phyloP scores from a whole-genome alignment of 2,329 filamentous ascomycete genomes.

The Stachybotrys echinatus region DNA sequence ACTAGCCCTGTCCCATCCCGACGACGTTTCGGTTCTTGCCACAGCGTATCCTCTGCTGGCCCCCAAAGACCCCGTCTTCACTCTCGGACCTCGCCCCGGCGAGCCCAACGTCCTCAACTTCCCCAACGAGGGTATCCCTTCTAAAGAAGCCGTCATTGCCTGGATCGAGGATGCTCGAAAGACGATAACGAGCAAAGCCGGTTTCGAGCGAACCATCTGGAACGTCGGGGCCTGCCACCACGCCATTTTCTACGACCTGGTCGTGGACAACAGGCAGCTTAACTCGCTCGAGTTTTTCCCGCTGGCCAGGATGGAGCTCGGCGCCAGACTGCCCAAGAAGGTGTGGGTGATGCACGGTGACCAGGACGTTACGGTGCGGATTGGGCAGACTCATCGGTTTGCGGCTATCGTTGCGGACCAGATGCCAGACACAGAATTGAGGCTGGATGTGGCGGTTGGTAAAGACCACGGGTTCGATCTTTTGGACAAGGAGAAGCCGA shows the following conservation, averaged over 20 bases:
- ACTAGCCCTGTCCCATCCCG: constrained; percentile 14
- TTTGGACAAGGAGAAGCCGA: constrained; percentile 10
- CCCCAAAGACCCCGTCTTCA: constrained; percentile 10
- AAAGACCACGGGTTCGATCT: constrained; percentile 17
- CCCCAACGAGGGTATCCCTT: constrained; percentile 6
- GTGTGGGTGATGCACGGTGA: constrained; percentile 14
- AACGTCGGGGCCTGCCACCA: constrained; percentile 6
- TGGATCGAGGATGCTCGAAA: constrained; percentile 12
- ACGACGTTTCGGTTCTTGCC: constrained; percentile 10
- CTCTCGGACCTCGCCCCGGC: constrained; percentile 2
- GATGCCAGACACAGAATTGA: constrained; percentile 4
- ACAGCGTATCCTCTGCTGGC: constrained; percentile 15
- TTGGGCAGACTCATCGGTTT: constrained; percentile 6
- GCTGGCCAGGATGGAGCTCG: constrained; percentile 8
- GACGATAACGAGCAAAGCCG: constrained; percentile 3
- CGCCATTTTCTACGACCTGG: constrained; percentile 8
- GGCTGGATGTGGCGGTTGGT: constrained; percentile 10
- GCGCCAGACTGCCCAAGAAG: constrained; percentile 7
- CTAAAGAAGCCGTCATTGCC: constrained; percentile 5
- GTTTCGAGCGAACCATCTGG: constrained; percentile 7
- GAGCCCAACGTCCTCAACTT: constrained; percentile 9
- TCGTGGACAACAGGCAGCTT: constrained; percentile 10
- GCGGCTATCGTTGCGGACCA: constrained; percentile 4
- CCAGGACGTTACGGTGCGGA: constrained; percentile 8
- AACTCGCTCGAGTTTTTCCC: constrained; percentile 7